phyloP scores from a whole-genome alignment of 495 filamentous ascomycete species.

The Penicillium egyptiacum region DNA sequence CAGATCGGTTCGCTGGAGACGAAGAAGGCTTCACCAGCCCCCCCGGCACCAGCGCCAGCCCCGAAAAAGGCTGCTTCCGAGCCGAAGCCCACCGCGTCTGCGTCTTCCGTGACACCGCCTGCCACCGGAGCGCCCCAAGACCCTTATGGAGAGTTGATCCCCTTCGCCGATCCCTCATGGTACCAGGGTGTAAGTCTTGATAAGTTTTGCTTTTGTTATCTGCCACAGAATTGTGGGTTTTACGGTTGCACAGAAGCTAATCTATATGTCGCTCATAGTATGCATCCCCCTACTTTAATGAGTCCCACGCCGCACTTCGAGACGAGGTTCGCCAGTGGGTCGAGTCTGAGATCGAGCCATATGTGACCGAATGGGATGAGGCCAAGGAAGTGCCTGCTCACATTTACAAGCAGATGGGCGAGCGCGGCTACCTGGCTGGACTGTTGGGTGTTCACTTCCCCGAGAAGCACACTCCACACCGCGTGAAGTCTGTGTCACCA shows the following conservation, averaged over 20 bases:
- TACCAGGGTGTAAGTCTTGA: constrained; percentile 80
- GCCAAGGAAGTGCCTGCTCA: constrained; percentile 78
- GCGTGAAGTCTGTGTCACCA: constrained; percentile 71
- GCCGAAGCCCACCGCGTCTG: constrained; percentile 50
- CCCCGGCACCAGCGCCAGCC: constrained; percentile 51
- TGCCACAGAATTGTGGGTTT: background rate
- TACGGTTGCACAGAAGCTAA: constrained; percentile 6
- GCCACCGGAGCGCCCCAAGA: constrained; percentile 66
- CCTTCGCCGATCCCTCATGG: constrained; percentile 91
- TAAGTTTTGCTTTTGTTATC: background rate
- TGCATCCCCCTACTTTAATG: constrained; percentile 93
- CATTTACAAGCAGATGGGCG: constrained; percentile 95
- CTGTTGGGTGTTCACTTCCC: constrained; percentile 80
- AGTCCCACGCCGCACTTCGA: constrained; percentile 85
- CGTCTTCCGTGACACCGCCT: constrained; percentile 33
- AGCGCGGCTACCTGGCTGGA: constrained; percentile 87
- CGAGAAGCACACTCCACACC: constrained; percentile 64
- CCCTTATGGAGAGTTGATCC: constrained; percentile 80
- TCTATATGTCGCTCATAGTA: constrained; percentile 55
- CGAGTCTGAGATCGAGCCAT: constrained; percentile 82
- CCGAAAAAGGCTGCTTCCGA: constrained; percentile 52
- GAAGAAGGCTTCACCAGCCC: constrained; percentile 65
- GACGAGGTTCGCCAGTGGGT: constrained; percentile 91
- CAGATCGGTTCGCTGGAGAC: constrained; percentile 87
- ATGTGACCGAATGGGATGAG: constrained; percentile 96